Conservation (phyloP, 2,329 filamentous ascomycete genomes). For the Epichloe festucae region DNA sequence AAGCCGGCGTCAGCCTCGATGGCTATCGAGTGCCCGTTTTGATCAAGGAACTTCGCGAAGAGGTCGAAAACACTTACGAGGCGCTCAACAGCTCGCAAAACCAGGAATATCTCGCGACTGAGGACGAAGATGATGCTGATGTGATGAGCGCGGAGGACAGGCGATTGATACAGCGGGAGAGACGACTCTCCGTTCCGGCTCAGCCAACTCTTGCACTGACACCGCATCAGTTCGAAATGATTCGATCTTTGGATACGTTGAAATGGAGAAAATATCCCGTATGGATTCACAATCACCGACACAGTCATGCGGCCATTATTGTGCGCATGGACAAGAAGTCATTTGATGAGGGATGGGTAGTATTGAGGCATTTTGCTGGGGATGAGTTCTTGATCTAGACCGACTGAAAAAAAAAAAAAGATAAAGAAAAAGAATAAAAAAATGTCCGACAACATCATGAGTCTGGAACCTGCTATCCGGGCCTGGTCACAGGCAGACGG, state of each 20-base stretch:
- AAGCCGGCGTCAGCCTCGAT: conserved; percentile 52
- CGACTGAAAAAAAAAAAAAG: not conserved
- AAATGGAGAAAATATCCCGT: conserved; percentile 55
- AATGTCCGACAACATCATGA: too few relatives aligned
- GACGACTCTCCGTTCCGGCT: conserved; percentile 28
- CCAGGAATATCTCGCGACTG: conserved; percentile 55
- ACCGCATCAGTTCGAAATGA: conserved; percentile 72
- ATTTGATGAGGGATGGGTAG: conserved; percentile 65
- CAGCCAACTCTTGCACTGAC: conserved; percentile 67
- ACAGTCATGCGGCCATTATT: conserved; percentile 85
- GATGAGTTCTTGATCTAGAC: conserved; percentile 48
- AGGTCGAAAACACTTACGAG: conserved; percentile 68
- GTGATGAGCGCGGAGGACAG: conserved; percentile 26
- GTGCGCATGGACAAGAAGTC: conserved; percentile 53
- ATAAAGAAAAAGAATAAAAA: too few relatives aligned
- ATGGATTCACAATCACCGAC: conserved; percentile 63
- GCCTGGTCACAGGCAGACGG: too few relatives aligned
- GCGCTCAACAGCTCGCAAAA: conserved; percentile 54
- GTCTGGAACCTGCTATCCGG: too few relatives aligned
- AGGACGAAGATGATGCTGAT: conserved; percentile 32
- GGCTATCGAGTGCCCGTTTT: conserved; percentile 66
- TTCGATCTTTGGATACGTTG: conserved; percentile 57
- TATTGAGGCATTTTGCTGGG: conserved; percentile 70
- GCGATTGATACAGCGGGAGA: conserved; percentile 27
- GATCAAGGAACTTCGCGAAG: conserved; percentile 60